Evolutionary conservation across 2,329 filamentous ascomycete species (phyloP).

Genomic region (Rhinocladiella similis): DNA sequence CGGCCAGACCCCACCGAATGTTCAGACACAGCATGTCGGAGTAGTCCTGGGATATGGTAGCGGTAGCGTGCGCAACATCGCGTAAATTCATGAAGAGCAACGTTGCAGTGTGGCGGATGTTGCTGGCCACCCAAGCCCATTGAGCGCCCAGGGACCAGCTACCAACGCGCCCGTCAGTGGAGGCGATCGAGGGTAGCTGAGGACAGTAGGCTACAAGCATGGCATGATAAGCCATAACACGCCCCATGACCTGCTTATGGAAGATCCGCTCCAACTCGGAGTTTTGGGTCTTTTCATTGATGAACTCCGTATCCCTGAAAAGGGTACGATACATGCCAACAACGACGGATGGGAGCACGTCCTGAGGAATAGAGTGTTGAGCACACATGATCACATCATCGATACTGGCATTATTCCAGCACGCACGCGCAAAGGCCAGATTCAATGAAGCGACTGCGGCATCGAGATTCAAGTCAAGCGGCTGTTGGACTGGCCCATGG

Average conservation of each 20-base stretch:
- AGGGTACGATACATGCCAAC: constrained; percentile 68
- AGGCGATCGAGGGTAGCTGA: constrained; percentile 10
- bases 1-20: constrained; percentile 74
- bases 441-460: constrained; percentile 65
- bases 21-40: constrained; percentile 72
- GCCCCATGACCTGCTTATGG: constrained; percentile 69
- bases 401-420: constrained; percentile 52
- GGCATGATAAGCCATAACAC: constrained; percentile 55
- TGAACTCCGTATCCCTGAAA: constrained; percentile 77
- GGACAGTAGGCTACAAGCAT: constrained; percentile 19
- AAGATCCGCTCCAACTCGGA: constrained; percentile 74
- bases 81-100: constrained; percentile 21
- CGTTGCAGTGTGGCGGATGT: constrained; percentile 24
- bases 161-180: constrained; percentile 6
- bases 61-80: constrained; percentile 19
- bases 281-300: constrained; percentile 40
- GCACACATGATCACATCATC: constrained; percentile 71
- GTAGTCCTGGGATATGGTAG: constrained; percentile 55
- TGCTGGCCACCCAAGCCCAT: constrained; percentile 29
- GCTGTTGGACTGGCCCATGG: constrained; percentile 3
- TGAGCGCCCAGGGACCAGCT: constrained; percentile 22
- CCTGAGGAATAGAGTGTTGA: constrained; percentile 49
- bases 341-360: constrained; percentile 64
- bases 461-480: constrained; percentile 37
- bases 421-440: constrained; percentile 51